Evolutionary conservation across 495 filamentous ascomycete genomes (phyloP).

Genomic region (Penicillium salamii): DNA sequence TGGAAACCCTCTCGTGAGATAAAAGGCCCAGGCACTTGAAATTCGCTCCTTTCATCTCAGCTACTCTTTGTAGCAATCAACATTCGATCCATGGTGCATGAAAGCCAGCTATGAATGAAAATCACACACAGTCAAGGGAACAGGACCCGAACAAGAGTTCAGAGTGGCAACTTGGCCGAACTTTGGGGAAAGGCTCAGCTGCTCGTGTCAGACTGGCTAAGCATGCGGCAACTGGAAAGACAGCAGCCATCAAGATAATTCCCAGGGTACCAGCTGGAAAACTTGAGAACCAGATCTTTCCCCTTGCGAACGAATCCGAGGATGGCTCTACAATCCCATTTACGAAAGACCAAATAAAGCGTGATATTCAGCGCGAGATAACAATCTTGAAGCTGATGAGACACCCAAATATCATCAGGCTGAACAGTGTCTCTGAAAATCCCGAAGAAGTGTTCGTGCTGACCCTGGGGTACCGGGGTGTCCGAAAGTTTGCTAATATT

Average conservation of each 20-base stretch:
- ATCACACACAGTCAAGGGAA: too few relatives aligned
- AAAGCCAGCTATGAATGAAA: too few relatives aligned
- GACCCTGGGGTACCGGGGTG: too few relatives aligned
- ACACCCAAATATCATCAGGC: conserved; percentile 85
- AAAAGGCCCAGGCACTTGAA: too few relatives aligned
- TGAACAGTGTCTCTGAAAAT: conserved; percentile 97
- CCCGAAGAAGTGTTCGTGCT: conserved; percentile 90
- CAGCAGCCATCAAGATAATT: conserved; percentile 92
- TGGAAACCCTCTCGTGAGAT: too few relatives aligned
- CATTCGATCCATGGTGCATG: too few relatives aligned
- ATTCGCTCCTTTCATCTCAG: not conserved
- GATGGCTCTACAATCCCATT: too few relatives aligned
- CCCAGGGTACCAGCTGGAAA: conserved; percentile 69
- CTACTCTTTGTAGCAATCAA: not conserved
- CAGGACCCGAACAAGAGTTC: too few relatives aligned
- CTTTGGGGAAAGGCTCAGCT: conserved; percentile 79
- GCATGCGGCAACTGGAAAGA: conserved; percentile 68
- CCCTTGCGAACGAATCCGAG: conserved; percentile 40
- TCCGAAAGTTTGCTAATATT: not conserved
- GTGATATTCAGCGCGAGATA: conserved; percentile 86
- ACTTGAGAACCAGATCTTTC: conserved; percentile 72
- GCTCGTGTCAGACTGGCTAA: conserved; percentile 79
- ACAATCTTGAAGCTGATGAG: conserved; percentile 94
- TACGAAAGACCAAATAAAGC: conserved; percentile 80
- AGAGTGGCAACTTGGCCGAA: conserved; percentile 93